Evolutionary conservation across 768 basidiomycete species (phyloP).

Genomic region (Naganishia vaughanmartiniae): DNA sequence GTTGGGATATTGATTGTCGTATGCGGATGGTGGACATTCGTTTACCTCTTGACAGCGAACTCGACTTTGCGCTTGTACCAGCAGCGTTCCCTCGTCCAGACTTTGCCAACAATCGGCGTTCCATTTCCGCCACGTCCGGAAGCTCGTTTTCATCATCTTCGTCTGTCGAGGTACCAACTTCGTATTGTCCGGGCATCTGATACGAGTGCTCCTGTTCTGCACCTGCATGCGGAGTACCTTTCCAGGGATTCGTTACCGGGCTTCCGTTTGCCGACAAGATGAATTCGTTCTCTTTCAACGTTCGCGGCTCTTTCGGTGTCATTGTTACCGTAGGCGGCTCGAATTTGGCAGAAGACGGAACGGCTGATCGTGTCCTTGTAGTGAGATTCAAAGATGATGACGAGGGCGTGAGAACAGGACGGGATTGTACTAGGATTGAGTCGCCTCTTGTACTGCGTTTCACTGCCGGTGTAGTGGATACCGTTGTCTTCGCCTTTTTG

Average conservation of each 20-base stretch:
- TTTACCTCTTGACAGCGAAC: conserved; percentile 33
- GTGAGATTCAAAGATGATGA: conserved; percentile 22
- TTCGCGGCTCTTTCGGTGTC: conserved; percentile 60
- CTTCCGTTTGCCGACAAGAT: conserved; percentile 80
- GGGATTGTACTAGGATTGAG: conserved; percentile 6
- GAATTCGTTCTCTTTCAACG: conserved; percentile 70
- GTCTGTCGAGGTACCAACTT: conserved; percentile 37
- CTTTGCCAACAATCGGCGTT: conserved; percentile 37
- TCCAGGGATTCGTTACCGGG: conserved; percentile 70
- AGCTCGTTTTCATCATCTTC: conserved; percentile 42
- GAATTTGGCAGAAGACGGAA: conserved; percentile 67
- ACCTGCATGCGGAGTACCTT: conserved; percentile 12
- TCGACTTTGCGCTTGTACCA: conserved; percentile 3
- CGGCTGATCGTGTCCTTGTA: conserved; percentile 37
- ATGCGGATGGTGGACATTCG: conserved; percentile 46
- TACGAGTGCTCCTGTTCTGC: neutral
- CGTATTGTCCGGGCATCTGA: neutral
- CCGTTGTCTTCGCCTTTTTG: conserved; percentile 5
- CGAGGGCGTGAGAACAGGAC: neutral
- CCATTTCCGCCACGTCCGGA: conserved; percentile 45
- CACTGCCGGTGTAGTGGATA: conserved; percentile 20
- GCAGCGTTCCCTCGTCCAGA: neutral
- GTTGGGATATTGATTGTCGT: conserved; percentile 37
- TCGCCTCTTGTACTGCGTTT: conserved; percentile 22
- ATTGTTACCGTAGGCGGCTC: conserved; percentile 64